phyloP scores from a whole-genome alignment of 805 yeast genomes.

The Pichia manshurica region DNA sequence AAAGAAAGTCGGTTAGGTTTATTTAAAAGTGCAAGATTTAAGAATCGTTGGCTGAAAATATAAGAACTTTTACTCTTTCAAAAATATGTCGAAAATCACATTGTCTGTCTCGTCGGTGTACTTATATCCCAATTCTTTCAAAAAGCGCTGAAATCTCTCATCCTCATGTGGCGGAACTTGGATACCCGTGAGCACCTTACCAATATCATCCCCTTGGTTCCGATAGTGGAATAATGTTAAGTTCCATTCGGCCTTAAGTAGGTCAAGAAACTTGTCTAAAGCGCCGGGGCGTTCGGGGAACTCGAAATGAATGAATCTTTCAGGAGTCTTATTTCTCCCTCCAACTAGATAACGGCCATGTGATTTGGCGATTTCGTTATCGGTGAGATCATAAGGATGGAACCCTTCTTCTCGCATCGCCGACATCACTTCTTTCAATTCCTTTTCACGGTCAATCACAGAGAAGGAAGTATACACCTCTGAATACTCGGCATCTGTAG shows the following conservation, averaged over 20 bases:
- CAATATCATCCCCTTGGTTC: constrained; percentile 93
- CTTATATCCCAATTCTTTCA: constrained; percentile 67
- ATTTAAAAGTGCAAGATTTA: too few relatives aligned
- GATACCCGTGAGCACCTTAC: constrained; percentile 86
- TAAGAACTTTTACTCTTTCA: background rate
- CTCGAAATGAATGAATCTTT: constrained; percentile 76
- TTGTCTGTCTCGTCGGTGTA: constrained; percentile 80
- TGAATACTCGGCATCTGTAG: too few relatives aligned
- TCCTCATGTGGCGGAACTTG: constrained; percentile 71
- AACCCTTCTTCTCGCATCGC: constrained; percentile 60
- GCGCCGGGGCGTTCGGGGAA: constrained; percentile 99
- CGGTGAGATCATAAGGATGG: constrained; percentile 76
- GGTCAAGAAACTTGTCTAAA: constrained; percentile 66
- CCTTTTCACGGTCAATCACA: constrained; percentile 70
- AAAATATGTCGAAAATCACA: constrained; percentile 72
- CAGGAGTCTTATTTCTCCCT: constrained; percentile 74
- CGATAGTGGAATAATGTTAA: constrained; percentile 93
- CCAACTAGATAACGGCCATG: constrained; percentile 97
- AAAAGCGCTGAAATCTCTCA: constrained; percentile 58
- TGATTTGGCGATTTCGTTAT: constrained; percentile 89
- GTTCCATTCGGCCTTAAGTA: constrained; percentile 81
- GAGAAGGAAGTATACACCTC: constrained; percentile 80
- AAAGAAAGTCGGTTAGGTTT: too few relatives aligned
- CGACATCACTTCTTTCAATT: constrained; percentile 57
- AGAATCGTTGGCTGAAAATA: too few relatives aligned